These are phyloP conservation scores for Lotmaria passim DNA, from an alignment of 208 protist genomes.

Conservation along the genomic window DNA sequence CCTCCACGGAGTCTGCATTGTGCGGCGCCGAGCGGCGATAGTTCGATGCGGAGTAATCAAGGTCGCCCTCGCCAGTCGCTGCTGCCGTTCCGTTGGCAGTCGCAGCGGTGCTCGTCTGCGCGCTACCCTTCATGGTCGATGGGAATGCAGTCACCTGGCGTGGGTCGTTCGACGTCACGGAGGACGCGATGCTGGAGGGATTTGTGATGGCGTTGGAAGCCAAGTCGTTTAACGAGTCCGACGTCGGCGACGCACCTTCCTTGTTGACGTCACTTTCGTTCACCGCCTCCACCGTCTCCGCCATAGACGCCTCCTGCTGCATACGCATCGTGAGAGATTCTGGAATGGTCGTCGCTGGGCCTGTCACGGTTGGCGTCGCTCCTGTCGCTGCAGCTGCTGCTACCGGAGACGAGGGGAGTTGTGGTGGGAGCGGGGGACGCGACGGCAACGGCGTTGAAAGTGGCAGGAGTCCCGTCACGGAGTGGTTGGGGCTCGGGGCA, in stretches of 20 bases:
- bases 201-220: slow-evolving; percentile 2
- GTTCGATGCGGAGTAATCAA: neutral
- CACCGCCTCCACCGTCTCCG: neutral
- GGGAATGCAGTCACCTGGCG: neutral
- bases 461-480: neutral
- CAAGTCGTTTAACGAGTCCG: neutral
- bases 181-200: neutral
- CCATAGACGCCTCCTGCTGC: neutral
- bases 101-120: neutral
- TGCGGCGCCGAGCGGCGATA: neutral
- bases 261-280: neutral
- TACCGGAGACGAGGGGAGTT: neutral
- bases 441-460: neutral
- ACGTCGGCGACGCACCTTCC: neutral
- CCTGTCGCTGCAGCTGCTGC: neutral
- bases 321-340: too few relatives aligned
- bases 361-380: too few relatives aligned
- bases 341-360: too few relatives aligned
- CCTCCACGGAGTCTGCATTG: neutral
- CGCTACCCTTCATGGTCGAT: neutral
- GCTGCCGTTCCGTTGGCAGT: too few relatives aligned
- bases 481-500: neutral
- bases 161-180: neutral
- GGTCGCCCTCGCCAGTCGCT: neutral
- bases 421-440: neutral